Percentiles rank a stretch among this genome's conserved stretches.
These are phyloP conservation scores for Fomitiporia mediterranea DNA, from an alignment of 1,284 basidiomycete species.

Conservation along the genomic window DNA sequence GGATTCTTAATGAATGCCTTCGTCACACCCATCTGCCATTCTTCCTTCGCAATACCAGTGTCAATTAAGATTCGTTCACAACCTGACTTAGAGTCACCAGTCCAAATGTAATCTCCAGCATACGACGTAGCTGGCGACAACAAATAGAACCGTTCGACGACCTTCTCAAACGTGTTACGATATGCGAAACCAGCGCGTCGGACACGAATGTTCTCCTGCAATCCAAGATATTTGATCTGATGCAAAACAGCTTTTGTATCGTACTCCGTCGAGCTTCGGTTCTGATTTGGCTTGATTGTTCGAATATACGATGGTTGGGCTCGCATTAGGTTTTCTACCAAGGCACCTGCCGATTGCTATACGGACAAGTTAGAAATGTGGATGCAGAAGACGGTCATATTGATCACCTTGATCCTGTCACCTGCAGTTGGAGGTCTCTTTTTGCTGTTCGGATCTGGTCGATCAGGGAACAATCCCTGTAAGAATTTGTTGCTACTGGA, in stretches of 20 bases:
- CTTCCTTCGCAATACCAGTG: constrained; percentile 92
- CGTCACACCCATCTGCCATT: constrained; percentile 99
- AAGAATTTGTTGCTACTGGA: constrained; percentile 81
- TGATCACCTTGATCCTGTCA: constrained; percentile 92
- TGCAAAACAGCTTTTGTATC: constrained; percentile 93
- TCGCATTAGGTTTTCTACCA: constrained; percentile 95
- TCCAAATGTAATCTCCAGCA: constrained; percentile 98
- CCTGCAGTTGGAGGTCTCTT: constrained; percentile 97
- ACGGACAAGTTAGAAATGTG: constrained; percentile 17
- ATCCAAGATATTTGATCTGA: constrained; percentile 98
- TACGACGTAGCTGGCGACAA: constrained; percentile 95
- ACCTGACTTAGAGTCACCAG: constrained; percentile 85
- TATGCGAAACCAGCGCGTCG: constrained; percentile 98
- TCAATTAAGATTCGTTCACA: constrained; percentile 93
- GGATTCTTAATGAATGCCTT: constrained; percentile 99
- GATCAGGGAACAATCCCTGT: constrained; percentile 88
- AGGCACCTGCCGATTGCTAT: constrained; percentile 83
- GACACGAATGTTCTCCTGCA: constrained; percentile 98
- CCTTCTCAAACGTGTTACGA: constrained; percentile 96
- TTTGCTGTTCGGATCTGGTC: constrained; percentile 95
- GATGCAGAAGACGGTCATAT: neutral
- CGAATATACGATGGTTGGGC: constrained; percentile 98
- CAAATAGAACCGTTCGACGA: constrained; percentile 97
- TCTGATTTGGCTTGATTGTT: constrained; percentile 99
- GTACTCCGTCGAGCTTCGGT: constrained; percentile 89